Percentiles rank a stretch among this genome's conserved stretches.
Evolutionary conservation across 345 rosid species (phyloP).

Genomic region (Citrus australasica): DNA sequence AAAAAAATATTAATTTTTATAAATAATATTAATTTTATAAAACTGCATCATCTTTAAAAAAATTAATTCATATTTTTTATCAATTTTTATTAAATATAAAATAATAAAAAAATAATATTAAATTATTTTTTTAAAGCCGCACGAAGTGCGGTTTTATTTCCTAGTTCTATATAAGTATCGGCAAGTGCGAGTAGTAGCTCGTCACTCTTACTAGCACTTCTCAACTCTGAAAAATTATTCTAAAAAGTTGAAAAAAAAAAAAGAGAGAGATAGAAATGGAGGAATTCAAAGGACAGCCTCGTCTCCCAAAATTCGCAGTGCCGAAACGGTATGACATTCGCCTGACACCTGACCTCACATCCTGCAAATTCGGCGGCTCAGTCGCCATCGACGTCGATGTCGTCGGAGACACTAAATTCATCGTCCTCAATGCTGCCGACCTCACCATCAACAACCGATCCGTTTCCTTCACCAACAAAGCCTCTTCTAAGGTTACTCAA

Average conservation of each 20-base stretch:
- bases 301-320: slow-evolving; percentile 80
- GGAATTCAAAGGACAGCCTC: slow-evolving; percentile 77
- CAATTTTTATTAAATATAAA: too few relatives aligned
- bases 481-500: slow-evolving; percentile 51
- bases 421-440: slow-evolving; percentile 97
- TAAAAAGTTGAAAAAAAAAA: not conserved
- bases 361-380: slow-evolving; percentile 70
- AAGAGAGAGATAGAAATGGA: slow-evolving; percentile 42
- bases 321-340: slow-evolving; percentile 80
- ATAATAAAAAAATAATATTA: too few relatives aligned
- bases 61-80: too few relatives aligned
- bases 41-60: too few relatives aligned
- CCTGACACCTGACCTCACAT: slow-evolving; percentile 70
- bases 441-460: slow-evolving; percentile 48
- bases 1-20: too few relatives aligned
- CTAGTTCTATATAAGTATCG: too few relatives aligned
- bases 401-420: slow-evolving; percentile 52
- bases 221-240: too few relatives aligned
- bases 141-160: too few relatives aligned
- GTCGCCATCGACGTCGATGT: slow-evolving; percentile 59
- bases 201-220: too few relatives aligned
- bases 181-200: too few relatives aligned
- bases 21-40: too few relatives aligned
- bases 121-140: too few relatives aligned
- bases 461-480: slow-evolving; percentile 43